These are phyloP conservation scores for Gossypium australe DNA, from an alignment of 345 rosid genomes.

Conservation along the genomic window DNA sequence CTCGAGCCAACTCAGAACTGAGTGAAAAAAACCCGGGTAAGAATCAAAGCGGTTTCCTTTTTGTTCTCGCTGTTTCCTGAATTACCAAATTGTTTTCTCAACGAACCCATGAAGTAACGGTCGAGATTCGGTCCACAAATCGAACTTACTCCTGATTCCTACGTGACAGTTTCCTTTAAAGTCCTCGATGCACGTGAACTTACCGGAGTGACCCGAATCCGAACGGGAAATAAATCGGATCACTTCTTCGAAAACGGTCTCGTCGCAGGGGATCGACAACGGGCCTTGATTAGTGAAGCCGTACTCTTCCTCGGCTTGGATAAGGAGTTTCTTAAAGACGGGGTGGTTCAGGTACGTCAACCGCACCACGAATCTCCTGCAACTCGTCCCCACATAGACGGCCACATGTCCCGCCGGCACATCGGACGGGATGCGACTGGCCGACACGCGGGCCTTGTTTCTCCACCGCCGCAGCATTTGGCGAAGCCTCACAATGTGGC, in stretches of 20 bases:
- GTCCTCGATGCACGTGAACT: constrained; percentile 49
- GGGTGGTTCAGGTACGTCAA: constrained; percentile 94
- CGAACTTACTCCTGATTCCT: too few species aligned
- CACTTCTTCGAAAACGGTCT: constrained; percentile 69
- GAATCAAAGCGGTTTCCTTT: constrained; percentile 8
- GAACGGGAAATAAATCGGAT: constrained; percentile 58
- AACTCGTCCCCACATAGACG: constrained; percentile 58
- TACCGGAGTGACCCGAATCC: constrained; percentile 41
- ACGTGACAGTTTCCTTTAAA: constrained; percentile 52
- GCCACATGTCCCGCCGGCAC: constrained; percentile 95
- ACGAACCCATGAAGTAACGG: constrained; percentile 64
- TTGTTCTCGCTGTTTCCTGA: background rate
- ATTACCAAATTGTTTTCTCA: constrained; percentile 50
- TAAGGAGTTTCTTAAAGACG: constrained; percentile 52
- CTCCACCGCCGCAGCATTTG: constrained; percentile 89
- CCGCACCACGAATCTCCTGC: constrained; percentile 74
- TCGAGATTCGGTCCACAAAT: constrained; percentile 61
- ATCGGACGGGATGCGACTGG: constrained; percentile 51
- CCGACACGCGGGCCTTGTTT: constrained; percentile 72
- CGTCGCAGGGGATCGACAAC: constrained; percentile 83
- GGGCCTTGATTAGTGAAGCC: constrained; percentile 85
- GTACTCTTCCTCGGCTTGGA: constrained; percentile 80
- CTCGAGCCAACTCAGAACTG: constrained; percentile 20
- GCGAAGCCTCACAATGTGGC: constrained; percentile 85
- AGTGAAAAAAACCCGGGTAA: constrained; percentile 35